Evolutionary conservation across 768 basidiomycete species (phyloP).

Genomic region (Russula sp.): DNA sequence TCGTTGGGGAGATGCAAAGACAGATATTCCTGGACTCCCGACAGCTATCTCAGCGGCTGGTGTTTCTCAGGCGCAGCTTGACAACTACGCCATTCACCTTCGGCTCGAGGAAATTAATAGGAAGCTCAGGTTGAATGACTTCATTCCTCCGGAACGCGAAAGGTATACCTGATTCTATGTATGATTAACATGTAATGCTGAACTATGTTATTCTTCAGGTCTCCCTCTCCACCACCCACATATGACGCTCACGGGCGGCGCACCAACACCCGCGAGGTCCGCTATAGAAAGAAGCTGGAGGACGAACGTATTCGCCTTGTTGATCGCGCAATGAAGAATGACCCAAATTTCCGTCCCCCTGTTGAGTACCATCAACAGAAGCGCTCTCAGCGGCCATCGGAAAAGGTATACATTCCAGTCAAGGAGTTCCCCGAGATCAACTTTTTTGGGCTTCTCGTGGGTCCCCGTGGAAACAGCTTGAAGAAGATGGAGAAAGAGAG

Average conservation of each 20-base stretch:
- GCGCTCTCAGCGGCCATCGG: slow-evolving; percentile 85
- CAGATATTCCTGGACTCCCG: slow-evolving; percentile 86
- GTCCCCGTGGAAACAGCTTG: slow-evolving; percentile 96
- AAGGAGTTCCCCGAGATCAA: slow-evolving; percentile 99
- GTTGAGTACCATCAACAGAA: slow-evolving; percentile 95
- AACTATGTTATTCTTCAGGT: slow-evolving; percentile 39
- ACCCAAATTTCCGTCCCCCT: slow-evolving; percentile 96
- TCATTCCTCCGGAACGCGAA: slow-evolving; percentile 91
- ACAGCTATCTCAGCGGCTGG: slow-evolving; percentile 91
- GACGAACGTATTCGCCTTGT: slow-evolving; percentile 90
- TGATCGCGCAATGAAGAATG: slow-evolving; percentile 94
- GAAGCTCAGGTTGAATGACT: slow-evolving; percentile 89
- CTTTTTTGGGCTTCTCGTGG: slow-evolving; percentile 96
- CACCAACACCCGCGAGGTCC: slow-evolving; percentile 97
- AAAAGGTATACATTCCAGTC: slow-evolving; percentile 99
- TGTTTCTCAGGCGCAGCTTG: slow-evolving; percentile 91
- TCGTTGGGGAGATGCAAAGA: slow-evolving; percentile 94
- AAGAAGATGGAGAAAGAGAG: slow-evolving; percentile 99
- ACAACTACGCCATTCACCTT: slow-evolving; percentile 95
- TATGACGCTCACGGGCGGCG: slow-evolving; percentile 97
- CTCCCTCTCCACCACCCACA: slow-evolving; percentile 93
- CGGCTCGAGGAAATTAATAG: slow-evolving; percentile 96
- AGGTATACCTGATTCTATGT: slow-evolving; percentile 41
- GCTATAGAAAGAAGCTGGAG: slow-evolving; percentile 93
- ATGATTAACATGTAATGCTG: background rate